These are phyloP conservation scores for Cladophialophora psammophila DNA, from an alignment of 2,329 filamentous ascomycete species.

Conservation along the genomic window DNA sequence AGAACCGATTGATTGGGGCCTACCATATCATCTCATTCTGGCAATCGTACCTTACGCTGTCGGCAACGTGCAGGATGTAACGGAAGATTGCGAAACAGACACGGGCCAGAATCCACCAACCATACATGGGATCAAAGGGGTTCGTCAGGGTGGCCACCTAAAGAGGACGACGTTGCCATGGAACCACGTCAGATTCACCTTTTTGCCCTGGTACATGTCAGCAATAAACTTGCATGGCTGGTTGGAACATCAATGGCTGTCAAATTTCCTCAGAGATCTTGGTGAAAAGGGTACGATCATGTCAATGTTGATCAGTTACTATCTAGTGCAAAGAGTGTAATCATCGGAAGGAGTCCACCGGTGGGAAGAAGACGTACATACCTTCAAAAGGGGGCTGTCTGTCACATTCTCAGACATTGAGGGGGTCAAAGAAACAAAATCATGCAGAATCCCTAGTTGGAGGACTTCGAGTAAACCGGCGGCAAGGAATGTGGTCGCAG, in stretches of 20 bases:
- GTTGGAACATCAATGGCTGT: background rate
- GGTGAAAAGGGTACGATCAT: conserved; percentile 68
- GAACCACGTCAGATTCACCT: background rate
- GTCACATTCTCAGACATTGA: background rate
- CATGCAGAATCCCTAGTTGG: background rate
- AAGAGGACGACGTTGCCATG: background rate
- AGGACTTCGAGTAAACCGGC: background rate
- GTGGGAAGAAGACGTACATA: conserved; percentile 41
- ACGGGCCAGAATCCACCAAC: background rate
- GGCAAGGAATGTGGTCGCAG: background rate
- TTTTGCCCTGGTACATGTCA: conserved; percentile 25
- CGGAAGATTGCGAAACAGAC: conserved; percentile 1
- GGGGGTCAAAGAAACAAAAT: background rate
- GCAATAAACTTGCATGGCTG: conserved; percentile 11
- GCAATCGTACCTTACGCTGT: background rate
- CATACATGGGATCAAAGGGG: background rate
- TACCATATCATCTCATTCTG: background rate
- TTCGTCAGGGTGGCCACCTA: background rate
- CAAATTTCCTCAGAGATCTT: conserved; percentile 70
- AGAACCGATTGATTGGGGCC: background rate
- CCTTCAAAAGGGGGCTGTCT: conserved; percentile 17
- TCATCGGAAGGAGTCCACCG: conserved; percentile 62
- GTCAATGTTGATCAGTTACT: conserved; percentile 67
- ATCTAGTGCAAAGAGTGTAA: conserved; percentile 73
- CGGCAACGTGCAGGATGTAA: background rate